Base-by-base conservation (phyloP, 148 eudicot genomes). In the Pouteria glomerata region DNA sequence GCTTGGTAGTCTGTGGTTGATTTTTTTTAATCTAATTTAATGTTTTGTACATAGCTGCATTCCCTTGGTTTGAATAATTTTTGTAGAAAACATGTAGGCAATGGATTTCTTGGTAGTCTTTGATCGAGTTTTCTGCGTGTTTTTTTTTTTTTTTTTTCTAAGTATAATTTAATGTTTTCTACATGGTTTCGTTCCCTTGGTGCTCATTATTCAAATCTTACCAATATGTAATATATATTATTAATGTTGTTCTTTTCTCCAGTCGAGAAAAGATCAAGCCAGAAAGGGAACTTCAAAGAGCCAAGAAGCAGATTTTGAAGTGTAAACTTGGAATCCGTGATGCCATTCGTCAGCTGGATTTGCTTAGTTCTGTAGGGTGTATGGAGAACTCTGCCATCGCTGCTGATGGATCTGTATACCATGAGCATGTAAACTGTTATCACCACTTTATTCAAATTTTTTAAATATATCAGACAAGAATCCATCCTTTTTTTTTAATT, bases 241-340 rank as follows among this genome's bases (percentile, higher is more conserved):
- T 15, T 19, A 8, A 1, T 59, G n/a, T 65, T 69, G 34, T 63
- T 58, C 58, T 60, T 72, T 50, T 70, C 58, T 47, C 50, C 82
- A 94, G 98, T 69, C 96, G 96, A 76, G 98, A 94, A 80, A 94
- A 94, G 82, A 85, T 94, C 75, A 89, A 72, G 71, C 98, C 98
- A 16, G 90, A 89, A 68, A 91, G 78, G 71, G 98, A 94, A 84
- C 85, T 94, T 67, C 83, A 81, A 75, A 85, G 97, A 80, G 98
- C 98, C 69, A 80, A 74, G 80, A 81, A 86, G 79, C 93, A 94
- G 83, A 89, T 94, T 74, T 58, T 87, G 62, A 86, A 86, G 74
- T 89, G 89, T 81, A 94, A 94, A 82, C 93, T 94, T 76, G 98
- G 89, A 73, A 79, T 94, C 59, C 93, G 98, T 69, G 97, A 94